These are phyloP conservation scores for Populus trichocarpa DNA, from an alignment of 441 rosid species.

Conservation along the genomic window DNA sequence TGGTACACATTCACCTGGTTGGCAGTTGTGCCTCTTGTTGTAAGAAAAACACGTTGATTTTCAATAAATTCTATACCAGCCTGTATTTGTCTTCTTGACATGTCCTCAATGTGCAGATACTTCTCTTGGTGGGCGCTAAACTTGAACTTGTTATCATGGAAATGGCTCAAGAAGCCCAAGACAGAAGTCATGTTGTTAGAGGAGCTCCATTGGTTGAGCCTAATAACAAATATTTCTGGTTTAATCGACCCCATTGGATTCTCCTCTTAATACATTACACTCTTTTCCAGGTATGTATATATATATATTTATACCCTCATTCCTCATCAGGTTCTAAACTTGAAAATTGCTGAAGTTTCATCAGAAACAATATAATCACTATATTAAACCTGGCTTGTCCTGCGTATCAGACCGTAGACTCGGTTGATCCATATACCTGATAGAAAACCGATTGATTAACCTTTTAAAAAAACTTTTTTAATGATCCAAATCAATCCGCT, in stretches of 20 bases:
- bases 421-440: too few relatives aligned
- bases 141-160: slow-evolving; percentile 53
- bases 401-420: too few relatives aligned
- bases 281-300: slow-evolving; percentile 38
- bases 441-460: too few relatives aligned
- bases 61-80: neutral
- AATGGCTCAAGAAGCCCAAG: slow-evolving; percentile 53
- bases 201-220: slow-evolving; percentile 60
- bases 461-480: too few relatives aligned
- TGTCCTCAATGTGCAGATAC: slow-evolving; percentile 32
- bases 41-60: slow-evolving; percentile 13
- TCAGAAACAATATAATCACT: too few relatives aligned
- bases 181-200: slow-evolving; percentile 35
- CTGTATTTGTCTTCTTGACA: neutral
- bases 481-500: too few relatives aligned
- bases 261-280: slow-evolving; percentile 48
- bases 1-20: slow-evolving; percentile 52
- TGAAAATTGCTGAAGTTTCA: neutral
- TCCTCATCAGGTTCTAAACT: neutral
- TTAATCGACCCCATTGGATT: slow-evolving; percentile 51
- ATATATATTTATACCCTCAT: neutral
- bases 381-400: too few relatives aligned
- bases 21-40: slow-evolving; percentile 37
- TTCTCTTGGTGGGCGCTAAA: slow-evolving; percentile 55
- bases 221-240: slow-evolving; percentile 58